Evolutionary conservation across 2,329 filamentous ascomycete species (phyloP).

Genomic region (Hypomyces rosellus): DNA sequence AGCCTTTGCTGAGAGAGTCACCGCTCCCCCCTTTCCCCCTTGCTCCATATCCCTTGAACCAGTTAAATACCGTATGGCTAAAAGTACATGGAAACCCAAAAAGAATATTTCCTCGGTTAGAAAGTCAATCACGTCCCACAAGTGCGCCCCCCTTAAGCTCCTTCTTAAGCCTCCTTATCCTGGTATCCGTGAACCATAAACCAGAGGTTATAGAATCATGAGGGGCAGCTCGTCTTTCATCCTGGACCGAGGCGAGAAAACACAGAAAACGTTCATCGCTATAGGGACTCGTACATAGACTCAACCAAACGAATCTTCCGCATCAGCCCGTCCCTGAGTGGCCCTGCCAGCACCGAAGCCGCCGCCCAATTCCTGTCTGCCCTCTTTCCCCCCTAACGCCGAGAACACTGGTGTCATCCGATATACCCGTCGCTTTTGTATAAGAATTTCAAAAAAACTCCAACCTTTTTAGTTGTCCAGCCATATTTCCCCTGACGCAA

Average conservation of each 20-base stretch:
- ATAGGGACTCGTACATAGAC: background rate
- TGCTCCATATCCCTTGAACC: background rate
- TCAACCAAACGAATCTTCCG: background rate
- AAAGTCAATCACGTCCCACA: constrained; percentile 6
- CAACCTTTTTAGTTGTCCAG: constrained; percentile 23
- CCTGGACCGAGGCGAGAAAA: no score
- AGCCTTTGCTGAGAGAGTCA: no score
- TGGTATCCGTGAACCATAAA: constrained; percentile 1
- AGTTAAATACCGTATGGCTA: constrained; percentile 12
- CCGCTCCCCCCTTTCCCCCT: background rate
- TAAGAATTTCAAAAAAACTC: constrained; percentile 18
- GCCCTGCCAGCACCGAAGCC: no score
- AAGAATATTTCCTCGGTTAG: constrained; percentile 1
- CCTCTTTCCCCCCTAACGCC: constrained; percentile 1
- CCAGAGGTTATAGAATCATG: no score
- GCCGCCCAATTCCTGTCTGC: background rate
- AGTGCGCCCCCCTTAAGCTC: constrained; percentile 5
- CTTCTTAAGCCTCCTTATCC: background rate
- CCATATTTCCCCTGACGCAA: constrained; percentile 11
- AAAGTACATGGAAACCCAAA: constrained; percentile 10
- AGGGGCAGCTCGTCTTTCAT: no score
- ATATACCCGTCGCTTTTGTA: constrained; percentile 6
- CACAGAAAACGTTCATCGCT: no score
- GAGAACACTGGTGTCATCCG: constrained; percentile 1
- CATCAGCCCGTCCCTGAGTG: no score